Percentiles rank a stretch among this genome's conserved stretches.
Evolutionary conservation across 2,329 filamentous ascomycete species (phyloP).

Genomic region (Pseudogymnoascus sp.): DNA sequence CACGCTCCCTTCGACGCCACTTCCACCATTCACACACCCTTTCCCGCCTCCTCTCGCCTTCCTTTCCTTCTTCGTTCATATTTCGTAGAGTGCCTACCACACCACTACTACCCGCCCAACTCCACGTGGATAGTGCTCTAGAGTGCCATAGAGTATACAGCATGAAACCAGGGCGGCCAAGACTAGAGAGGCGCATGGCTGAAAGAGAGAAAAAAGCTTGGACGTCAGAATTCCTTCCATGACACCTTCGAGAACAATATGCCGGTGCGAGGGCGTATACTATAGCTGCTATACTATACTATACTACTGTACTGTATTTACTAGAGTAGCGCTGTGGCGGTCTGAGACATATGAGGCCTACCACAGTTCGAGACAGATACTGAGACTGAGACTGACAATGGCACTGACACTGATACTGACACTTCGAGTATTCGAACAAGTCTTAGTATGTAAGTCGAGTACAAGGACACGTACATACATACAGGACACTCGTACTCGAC

Average conservation of each 20-base stretch:
- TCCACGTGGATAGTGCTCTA: neutral
- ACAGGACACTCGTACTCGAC: too few species aligned
- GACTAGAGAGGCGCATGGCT: neutral
- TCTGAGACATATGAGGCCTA: conserved; percentile 4
- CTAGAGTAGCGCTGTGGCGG: conserved; percentile 1
- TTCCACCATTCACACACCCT: neutral
- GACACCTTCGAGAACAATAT: conserved; percentile 6
- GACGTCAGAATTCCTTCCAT: neutral
- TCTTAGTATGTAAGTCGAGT: neutral
- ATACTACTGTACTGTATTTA: neutral
- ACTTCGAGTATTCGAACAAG: neutral
- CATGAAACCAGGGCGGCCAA: conserved; percentile 1
- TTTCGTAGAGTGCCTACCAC: neutral
- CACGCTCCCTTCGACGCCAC: neutral
- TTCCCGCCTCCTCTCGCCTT: neutral
- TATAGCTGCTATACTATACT: neutral
- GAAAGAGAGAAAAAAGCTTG: neutral
- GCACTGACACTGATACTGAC: neutral
- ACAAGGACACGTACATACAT: neutral
- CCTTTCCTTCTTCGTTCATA: neutral
- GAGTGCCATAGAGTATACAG: neutral
- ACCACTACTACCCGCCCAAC: neutral
- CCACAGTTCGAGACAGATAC: neutral
- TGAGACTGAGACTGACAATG: neutral
- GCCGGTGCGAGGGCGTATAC: neutral